Percentiles rank a stretch among this genome's conserved stretches.
Evolutionary conservation across 176 grass and related monocot species (phyloP).

Genomic region (Poa pratensis): DNA sequence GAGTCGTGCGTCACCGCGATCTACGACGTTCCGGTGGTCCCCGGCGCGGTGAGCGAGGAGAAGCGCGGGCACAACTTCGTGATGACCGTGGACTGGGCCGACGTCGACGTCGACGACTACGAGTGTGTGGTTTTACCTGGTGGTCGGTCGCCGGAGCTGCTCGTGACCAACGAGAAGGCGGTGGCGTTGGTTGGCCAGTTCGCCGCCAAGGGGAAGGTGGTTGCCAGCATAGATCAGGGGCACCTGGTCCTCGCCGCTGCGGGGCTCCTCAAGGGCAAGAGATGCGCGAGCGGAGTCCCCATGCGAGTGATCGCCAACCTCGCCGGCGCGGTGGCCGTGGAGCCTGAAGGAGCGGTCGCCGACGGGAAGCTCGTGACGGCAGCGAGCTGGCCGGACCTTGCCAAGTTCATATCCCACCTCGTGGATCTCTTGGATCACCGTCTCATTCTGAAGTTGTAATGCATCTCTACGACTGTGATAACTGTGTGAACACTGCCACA

Average conservation of each 20-base stretch:
- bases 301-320: constrained; percentile 37
- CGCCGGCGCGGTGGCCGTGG: background rate
- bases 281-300: constrained; percentile 33
- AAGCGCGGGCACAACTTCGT: constrained; percentile 51
- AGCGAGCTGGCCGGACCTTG: constrained; percentile 41
- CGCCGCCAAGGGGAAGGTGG: constrained; percentile 39
- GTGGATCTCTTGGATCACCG: constrained; percentile 28
- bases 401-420: constrained; percentile 32
- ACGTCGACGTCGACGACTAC: constrained; percentile 24
- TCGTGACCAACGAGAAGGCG: constrained; percentile 30
- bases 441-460: constrained; percentile 29
- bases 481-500: background rate
- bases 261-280: constrained; percentile 37
- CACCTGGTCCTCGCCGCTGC: constrained; percentile 47
- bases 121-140: constrained; percentile 46
- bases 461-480: background rate
- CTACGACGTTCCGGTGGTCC: background rate
- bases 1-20: constrained; percentile 49
- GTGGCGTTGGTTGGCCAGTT: constrained; percentile 45
- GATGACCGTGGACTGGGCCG: constrained; percentile 34
- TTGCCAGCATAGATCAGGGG: constrained; percentile 47
- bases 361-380: constrained; percentile 41
- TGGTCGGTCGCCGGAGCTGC: constrained; percentile 41
- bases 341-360: background rate
- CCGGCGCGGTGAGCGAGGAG: constrained; percentile 13